Percentiles rank a stretch among this genome's conserved stretches.
phyloP scores from a whole-genome alignment of 169 alveolate genomes.

The Plasmodium yoelii region DNA sequence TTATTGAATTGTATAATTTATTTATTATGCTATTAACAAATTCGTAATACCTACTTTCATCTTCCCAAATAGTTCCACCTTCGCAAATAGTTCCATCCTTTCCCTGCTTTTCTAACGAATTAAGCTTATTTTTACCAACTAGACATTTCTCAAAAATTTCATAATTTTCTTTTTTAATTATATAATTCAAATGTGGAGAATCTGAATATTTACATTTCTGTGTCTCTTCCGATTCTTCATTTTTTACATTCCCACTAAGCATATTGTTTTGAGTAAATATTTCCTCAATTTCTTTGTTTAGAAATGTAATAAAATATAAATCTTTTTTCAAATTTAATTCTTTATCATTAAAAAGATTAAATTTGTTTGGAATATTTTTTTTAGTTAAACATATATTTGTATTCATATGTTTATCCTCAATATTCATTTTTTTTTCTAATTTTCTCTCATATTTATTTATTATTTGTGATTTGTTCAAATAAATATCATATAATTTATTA shows the following conservation, averaged over 20 bases:
- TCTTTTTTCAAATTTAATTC: neutral
- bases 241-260: neutral
- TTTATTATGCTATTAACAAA: neutral
- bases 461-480: neutral
- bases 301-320: neutral
- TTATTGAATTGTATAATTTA: slow-evolving; percentile 18
- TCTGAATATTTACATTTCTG: neutral
- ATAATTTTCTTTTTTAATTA: neutral
- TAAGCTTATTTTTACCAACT: neutral
- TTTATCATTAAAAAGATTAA: neutral
- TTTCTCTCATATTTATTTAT: neutral
- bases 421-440: neutral
- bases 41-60: neutral
- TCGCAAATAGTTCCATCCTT: too few species aligned
- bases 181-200: neutral
- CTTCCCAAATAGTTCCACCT: too few species aligned
- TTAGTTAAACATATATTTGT: neutral
- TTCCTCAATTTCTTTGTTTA: slow-evolving; percentile 6
- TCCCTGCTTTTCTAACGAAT: neutral
- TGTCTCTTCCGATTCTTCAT: neutral
- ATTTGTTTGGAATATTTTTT: neutral
- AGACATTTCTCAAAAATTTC: slow-evolving; percentile 7
- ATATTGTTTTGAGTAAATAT: neutral
- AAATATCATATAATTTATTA: neutral
- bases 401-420: neutral